These are phyloP conservation scores for Rutidosis leptorrhynchoides DNA, from an alignment of 129 eudicot genomes.

Conservation along the genomic window DNA sequence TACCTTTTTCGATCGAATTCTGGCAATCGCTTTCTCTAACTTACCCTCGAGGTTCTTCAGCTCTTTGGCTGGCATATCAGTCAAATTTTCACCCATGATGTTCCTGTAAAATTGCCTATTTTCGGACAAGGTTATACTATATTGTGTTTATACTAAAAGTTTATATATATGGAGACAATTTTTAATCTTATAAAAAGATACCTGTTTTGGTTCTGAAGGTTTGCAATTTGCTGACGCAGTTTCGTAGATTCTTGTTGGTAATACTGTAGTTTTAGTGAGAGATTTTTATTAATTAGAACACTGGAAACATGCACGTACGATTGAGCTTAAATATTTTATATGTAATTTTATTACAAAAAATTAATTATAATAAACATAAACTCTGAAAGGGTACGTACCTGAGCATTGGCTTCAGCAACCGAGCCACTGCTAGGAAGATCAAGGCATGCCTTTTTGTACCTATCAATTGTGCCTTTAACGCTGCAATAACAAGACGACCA, in stretches of 20 bases:
- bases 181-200: not conserved
- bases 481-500: conserved; percentile 39
- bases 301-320: no score
- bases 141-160: conserved; percentile 1
- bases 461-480: conserved; percentile 83
- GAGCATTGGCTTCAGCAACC: conserved; percentile 87
- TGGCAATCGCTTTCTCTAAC: conserved; percentile 67
- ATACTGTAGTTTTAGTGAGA: conserved; percentile 44
- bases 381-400: no score
- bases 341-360: no score
- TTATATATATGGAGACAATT: not conserved
- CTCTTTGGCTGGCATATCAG: conserved; percentile 43
- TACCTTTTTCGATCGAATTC: conserved; percentile 87
- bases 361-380: no score
- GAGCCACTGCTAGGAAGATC: conserved; percentile 73
- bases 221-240: conserved; percentile 66
- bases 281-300: not conserved
- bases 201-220: conserved; percentile 79
- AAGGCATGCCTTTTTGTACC: conserved; percentile 92
- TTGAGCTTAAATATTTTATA: no score
- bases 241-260: conserved; percentile 89
- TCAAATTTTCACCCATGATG: conserved; percentile 75
- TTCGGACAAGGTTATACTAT: conserved; percentile 9
- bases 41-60: conserved; percentile 66
- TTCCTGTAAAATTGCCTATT: conserved; percentile 54